Evolutionary conservation across 441 rosid species (phyloP).

Genomic region (Viola pubescens): DNA sequence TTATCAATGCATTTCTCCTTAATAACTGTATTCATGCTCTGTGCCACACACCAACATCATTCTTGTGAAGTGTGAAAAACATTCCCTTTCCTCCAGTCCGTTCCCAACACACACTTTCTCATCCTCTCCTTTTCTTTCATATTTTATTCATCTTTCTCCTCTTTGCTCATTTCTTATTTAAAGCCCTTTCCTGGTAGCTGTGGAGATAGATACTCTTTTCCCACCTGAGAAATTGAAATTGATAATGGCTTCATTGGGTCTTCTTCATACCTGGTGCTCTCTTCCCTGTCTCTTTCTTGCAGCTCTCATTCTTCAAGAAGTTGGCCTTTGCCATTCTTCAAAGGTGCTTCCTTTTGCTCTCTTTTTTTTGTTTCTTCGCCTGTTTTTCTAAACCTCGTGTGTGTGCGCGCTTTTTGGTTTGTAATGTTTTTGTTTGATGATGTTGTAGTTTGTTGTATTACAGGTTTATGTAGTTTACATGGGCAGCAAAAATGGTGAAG

Average conservation of each 20-base stretch:
- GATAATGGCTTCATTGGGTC: neutral
- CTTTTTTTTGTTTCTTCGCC: neutral
- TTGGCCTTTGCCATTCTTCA: conserved; percentile 9
- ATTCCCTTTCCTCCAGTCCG: conserved; percentile 1
- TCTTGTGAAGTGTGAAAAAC: conserved; percentile 4
- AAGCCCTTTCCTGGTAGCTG: neutral
- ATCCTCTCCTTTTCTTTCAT: conserved; percentile 1
- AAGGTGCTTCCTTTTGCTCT: conserved; percentile 2
- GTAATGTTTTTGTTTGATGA: neutral
- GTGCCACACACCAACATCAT: neutral
- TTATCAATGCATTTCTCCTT: too few relatives aligned
- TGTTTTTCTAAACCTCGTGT: neutral
- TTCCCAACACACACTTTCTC: neutral
- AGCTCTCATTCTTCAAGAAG: neutral
- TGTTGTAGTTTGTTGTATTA: conserved; percentile 2
- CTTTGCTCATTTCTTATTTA: neutral
- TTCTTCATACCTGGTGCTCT: neutral
- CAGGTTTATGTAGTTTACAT: conserved; percentile 46
- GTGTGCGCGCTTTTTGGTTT: neutral
- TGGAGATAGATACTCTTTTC: neutral
- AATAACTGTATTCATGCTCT: too few relatives aligned
- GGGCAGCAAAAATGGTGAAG: conserved; percentile 33
- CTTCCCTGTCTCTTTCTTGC: conserved; percentile 3
- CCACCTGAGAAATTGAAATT: neutral
- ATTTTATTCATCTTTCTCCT: neutral